Evolutionary conservation across 2,329 filamentous ascomycete genomes (phyloP), one percentile per base, ranked within the genome.

Genomic region (Aspergillus fumigatus): DNA sequence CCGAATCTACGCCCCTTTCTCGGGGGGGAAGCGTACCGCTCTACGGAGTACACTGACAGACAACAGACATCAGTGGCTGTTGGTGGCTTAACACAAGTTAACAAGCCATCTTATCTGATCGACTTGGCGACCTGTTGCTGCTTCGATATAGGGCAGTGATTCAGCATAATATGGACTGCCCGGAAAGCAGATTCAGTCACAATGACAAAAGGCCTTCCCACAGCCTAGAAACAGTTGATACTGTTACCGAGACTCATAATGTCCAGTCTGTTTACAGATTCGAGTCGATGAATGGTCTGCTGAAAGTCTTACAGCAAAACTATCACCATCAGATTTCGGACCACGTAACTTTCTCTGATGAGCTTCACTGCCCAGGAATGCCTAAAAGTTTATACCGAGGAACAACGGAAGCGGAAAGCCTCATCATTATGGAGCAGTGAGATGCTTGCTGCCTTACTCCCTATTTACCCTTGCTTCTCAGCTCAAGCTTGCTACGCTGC

Each of bases 51-150:
- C 32, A 38, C 32, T 17, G 32, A 38, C 17, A 38, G 32, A 38
- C 32, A 38, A 5, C 32, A 38, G 32, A 17, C 32, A 17, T 38
- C 32, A 38, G 32, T 38, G 32, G 32, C 32, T 38, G 14, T 7
- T 17, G 32, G 32, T 38, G 32, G 32, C 32, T 38, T 38, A 17
- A 38, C 17, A 38, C 32, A 17, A 17, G 14, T 38, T 7, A 17
- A 17, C 14, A 17, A 38, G 14, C 25, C 17, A 53, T 50, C 56
- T 60, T 54, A 56, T 58, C 55, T 54, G 53, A 56, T 56, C n/a
- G 51, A 55, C 58, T 56, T 52, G 53, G 52, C 55, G 41, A 55
- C 49, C 48, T 35, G 26, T 19, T 54, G 41, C 52, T 32, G 21
- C 51, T 50, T 23, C 40, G 9, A 45, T 21, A 27, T n/a, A 48